Evolutionary conservation across 2,329 filamentous ascomycete genomes (phyloP).

Genomic region (Cytospora mali): DNA sequence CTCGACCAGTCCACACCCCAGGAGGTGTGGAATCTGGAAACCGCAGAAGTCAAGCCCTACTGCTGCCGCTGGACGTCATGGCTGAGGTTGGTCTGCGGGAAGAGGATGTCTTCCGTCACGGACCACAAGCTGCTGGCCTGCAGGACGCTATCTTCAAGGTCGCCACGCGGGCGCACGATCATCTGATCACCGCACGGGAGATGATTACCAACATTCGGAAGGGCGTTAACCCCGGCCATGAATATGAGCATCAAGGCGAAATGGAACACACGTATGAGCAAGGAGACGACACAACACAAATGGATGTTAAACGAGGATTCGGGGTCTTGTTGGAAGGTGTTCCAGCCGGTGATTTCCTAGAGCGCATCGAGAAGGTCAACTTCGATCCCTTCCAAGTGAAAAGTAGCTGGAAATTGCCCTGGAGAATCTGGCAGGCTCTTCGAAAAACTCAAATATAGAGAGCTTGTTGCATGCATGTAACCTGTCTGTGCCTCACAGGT

Average conservation of each 20-base stretch:
- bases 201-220: constrained; percentile 82
- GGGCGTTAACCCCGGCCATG: constrained; percentile 76
- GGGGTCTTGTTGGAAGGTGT: constrained; percentile 80
- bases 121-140: constrained; percentile 76
- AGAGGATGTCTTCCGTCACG: constrained; percentile 84
- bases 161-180: constrained; percentile 91
- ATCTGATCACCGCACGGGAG: constrained; percentile 88
- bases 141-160: constrained; percentile 90
- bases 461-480: not conserved
- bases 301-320: constrained; percentile 64
- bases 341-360: constrained; percentile 76
- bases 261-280: constrained; percentile 61
- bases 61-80: constrained; percentile 89
- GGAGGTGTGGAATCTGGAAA: constrained; percentile 41
- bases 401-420: constrained; percentile 81
- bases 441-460: constrained; percentile 51
- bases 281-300: constrained; percentile 41
- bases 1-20: constrained; percentile 52
- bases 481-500: not conserved
- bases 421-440: constrained; percentile 64
- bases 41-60: constrained; percentile 56
- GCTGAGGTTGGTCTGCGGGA: constrained; percentile 78
- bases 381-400: constrained; percentile 78
- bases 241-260: constrained; percentile 85
- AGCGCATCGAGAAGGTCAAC: constrained; percentile 74